These are phyloP conservation scores for Trichoderma erinaceum DNA, from an alignment of 495 filamentous ascomycete genomes.

Conservation along the genomic window DNA sequence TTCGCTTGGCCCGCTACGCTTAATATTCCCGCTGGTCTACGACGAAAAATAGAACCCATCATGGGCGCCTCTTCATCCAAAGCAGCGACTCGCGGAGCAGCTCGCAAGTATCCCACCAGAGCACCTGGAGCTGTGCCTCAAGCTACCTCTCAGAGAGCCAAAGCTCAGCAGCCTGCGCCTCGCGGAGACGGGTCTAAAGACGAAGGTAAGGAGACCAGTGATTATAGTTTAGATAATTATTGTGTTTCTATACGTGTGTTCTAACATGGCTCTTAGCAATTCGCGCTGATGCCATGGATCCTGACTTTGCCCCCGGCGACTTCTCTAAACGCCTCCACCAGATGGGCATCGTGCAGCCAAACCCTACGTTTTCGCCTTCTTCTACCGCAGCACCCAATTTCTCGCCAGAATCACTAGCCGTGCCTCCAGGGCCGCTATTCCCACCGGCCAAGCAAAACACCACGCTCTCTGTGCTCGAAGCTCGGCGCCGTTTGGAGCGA, in stretches of 20 bases:
- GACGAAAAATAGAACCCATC: neutral
- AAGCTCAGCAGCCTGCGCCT: constrained; percentile 1
- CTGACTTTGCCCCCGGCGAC: constrained; percentile 25
- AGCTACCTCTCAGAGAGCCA: neutral
- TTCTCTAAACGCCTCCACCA: constrained; percentile 38
- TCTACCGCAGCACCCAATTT: constrained; percentile 31
- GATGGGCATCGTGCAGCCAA: constrained; percentile 44
- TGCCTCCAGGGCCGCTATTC: constrained; percentile 21
- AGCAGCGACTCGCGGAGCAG: constrained; percentile 4
- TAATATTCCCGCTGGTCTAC: neutral
- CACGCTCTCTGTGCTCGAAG: constrained; percentile 38
- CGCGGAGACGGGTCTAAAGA: constrained; percentile 24
- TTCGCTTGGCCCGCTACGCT: neutral
- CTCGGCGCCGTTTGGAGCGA: constrained; percentile 32
- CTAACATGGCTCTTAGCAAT: constrained; percentile 23
- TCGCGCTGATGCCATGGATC: constrained; percentile 27
- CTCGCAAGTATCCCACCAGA: constrained; percentile 16
- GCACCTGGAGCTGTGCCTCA: constrained; percentile 4
- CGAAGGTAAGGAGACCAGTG: constrained; percentile 27
- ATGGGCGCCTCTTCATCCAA: constrained; percentile 12
- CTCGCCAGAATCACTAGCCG: constrained; percentile 18
- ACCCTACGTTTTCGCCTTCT: constrained; percentile 40
- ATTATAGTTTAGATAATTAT: neutral
- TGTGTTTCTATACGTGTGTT: neutral
- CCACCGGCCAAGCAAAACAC: constrained; percentile 29